Evolutionary conservation across 441 rosid species (phyloP).

Genomic region (Aquilaria agallochum): DNA sequence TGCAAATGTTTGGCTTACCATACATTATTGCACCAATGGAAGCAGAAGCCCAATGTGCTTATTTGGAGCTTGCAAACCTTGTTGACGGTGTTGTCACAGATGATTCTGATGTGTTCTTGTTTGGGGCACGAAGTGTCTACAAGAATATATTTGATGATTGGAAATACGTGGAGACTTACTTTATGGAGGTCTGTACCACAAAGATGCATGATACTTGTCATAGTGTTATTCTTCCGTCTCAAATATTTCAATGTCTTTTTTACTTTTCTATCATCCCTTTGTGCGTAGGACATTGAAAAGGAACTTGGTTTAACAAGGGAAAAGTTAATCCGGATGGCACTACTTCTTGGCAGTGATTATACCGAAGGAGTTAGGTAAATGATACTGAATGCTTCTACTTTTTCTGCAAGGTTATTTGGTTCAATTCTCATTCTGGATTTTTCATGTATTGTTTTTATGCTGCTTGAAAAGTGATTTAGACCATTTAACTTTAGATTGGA

Average conservation of each 20-base stretch:
- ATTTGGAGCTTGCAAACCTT: slow-evolving; percentile 80
- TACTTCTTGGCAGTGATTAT: slow-evolving; percentile 99
- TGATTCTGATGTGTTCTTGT: slow-evolving; percentile 94
- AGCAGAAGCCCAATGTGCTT: slow-evolving; percentile 99
- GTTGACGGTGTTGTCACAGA: slow-evolving; percentile 98
- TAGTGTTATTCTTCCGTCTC: slow-evolving; percentile 6
- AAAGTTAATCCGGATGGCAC: slow-evolving; percentile 79
- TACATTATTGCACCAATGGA: slow-evolving; percentile 98
- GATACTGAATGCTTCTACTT: neutral
- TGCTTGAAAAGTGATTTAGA: slow-evolving; percentile 5
- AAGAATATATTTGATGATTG: slow-evolving; percentile 98
- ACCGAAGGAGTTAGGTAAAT: slow-evolving; percentile 95
- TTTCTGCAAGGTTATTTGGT: too few species aligned
- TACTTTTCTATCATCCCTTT: neutral
- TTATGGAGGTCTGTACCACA: slow-evolving; percentile 65
- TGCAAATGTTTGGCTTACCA: slow-evolving; percentile 98
- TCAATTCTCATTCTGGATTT: slow-evolving; percentile 2
- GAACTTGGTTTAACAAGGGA: slow-evolving; percentile 90
- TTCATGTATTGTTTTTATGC: slow-evolving; percentile 1
- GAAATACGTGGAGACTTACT: slow-evolving; percentile 96
- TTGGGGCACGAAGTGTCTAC: slow-evolving; percentile 88
- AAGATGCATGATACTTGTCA: slow-evolving; percentile 2
- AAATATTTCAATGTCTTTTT: slow-evolving; percentile 2
- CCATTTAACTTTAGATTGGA: neutral
- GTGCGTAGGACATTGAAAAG: slow-evolving; percentile 78